phyloP scores from a whole-genome alignment of 495 filamentous ascomycete species.

The Trichoderma reesei region DNA sequence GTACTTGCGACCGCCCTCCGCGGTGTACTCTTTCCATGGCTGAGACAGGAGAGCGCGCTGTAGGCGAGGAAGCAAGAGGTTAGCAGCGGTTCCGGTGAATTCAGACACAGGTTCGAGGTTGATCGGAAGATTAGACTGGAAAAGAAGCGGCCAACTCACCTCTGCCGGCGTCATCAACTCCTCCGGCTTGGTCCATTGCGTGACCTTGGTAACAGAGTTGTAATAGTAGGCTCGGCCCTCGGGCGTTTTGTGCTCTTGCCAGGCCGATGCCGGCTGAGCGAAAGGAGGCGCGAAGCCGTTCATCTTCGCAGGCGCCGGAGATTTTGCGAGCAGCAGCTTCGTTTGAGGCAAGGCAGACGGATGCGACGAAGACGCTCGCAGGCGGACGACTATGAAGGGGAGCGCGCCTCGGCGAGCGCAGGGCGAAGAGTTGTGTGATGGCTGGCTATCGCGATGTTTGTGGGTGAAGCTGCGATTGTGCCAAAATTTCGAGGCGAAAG shows the following conservation, averaged over 20 bases:
- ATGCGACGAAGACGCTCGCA: neutral
- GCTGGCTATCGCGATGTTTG: neutral
- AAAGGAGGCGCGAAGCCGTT: constrained; percentile 49
- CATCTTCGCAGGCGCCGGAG: constrained; percentile 37
- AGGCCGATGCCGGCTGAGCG: constrained; percentile 45
- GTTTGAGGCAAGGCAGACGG: neutral
- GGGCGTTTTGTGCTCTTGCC: constrained; percentile 74
- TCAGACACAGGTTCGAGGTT: neutral
- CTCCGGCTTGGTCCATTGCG: constrained; percentile 87
- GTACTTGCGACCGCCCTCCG: constrained; percentile 79
- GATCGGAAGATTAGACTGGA: neutral
- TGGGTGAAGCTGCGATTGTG: neutral
- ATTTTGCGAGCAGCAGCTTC: no score
- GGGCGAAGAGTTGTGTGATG: neutral
- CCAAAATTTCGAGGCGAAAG: constrained; percentile 12
- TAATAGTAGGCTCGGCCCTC: constrained; percentile 93
- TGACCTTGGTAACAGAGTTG: constrained; percentile 75
- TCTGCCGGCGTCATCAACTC: constrained; percentile 83
- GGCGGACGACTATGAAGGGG: neutral
- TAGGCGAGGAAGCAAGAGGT: constrained; percentile 24
- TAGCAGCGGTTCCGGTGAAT: neutral
- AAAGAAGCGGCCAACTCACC: constrained; percentile 41
- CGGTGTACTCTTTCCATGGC: constrained; percentile 88
- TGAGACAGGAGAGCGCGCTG: constrained; percentile 68
- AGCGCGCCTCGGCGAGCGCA: neutral